Evolutionary conservation across 495 filamentous ascomycete genomes (phyloP), one percentile per base, ranked within the genome.

Genomic region (Daldinia decipiens): DNA sequence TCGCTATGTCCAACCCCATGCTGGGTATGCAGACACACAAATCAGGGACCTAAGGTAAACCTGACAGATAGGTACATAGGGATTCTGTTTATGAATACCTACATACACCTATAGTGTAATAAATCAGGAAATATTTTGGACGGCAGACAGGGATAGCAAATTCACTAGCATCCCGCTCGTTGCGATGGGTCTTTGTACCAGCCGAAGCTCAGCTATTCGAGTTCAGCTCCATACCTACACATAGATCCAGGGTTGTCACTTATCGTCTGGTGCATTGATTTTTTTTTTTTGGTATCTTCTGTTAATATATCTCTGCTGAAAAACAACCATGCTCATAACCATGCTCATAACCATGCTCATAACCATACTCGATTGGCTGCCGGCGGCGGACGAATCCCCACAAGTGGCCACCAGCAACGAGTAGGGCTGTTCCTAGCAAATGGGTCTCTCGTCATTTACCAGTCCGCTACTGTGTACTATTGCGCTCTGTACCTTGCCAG

Each of bases 391-490:
- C 32, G 59, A 64, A 65, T 68, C 65, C 51, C 60, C 50, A 72
- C 50, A 27, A 19, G 31, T 59, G 13, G 55, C 70, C 70, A 68
- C 64, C n/a, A 47, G 55, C 51, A 54, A 17, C 26, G 64, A 65
- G 54, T 65, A 68, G 70, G 70, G 70, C 70, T 68, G 60, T 59
- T 62, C 70, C 70, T 61, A 65, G 64, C 29, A 67, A 56, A 62
- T 56, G 59, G 54, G 24, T 70, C 36, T 45, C 31, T 52, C 34
- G 43, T 55, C 55, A 54, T 60, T 68, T 61, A 51, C 55, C 59
- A 31, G 47, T 9, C 19, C 50, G 26, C 58, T 58, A 66, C 21
- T 45, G 17, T 47, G 11, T 54, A 31, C 12, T 31, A 53, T 31
- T 53, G 26, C 50, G 50, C 17, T 51, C 53, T 38, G 39, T 52